Percentiles rank a stretch among this genome's conserved stretches.
phyloP scores from a whole-genome alignment of 768 basidiomycete genomes.

The Podaxis carcinomalis region DNA sequence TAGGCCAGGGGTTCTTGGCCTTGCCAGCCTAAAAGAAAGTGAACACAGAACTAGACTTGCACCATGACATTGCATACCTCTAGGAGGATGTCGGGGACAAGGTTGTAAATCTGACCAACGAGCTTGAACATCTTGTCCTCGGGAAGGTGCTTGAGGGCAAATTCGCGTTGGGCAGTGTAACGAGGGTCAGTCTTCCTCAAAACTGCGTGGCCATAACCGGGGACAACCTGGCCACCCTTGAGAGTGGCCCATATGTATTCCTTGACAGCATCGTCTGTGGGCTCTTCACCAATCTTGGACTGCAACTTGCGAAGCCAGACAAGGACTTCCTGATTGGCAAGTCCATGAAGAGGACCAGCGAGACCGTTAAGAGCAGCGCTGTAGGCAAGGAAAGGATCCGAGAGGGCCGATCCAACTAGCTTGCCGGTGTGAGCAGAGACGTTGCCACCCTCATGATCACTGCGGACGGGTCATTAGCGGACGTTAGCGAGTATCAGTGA shows the following conservation, averaged over 20 bases:
- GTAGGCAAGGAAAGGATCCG: conserved; percentile 96
- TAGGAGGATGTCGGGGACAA: conserved; percentile 88
- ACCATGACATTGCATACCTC: conserved; percentile 39
- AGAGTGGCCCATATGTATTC: conserved; percentile 95
- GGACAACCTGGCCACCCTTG: conserved; percentile 90
- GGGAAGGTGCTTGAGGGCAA: conserved; percentile 81
- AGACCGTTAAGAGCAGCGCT: conserved; percentile 92
- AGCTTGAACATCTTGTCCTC: conserved; percentile 92
- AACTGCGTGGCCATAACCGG: conserved; percentile 87
- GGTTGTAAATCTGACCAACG: conserved; percentile 81
- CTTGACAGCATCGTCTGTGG: conserved; percentile 82
- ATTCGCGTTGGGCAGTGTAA: conserved; percentile 87
- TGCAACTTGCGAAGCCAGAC: conserved; percentile 96
- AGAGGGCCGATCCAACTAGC: conserved; percentile 91
- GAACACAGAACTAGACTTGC: neutral
- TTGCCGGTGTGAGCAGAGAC: conserved; percentile 95
- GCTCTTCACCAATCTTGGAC: conserved; percentile 77
- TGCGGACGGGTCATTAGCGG: conserved; percentile 18
- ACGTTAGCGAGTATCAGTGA: neutral
- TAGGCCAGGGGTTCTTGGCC: conserved; percentile 94
- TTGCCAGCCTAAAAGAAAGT: conserved; percentile 62
- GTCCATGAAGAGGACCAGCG: conserved; percentile 94
- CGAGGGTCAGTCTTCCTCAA: conserved; percentile 90
- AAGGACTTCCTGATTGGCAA: conserved; percentile 96
- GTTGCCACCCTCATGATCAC: conserved; percentile 98